phyloP scores from a whole-genome alignment of 2,329 filamentous ascomycete species.

The Ramichloridium luteum region DNA sequence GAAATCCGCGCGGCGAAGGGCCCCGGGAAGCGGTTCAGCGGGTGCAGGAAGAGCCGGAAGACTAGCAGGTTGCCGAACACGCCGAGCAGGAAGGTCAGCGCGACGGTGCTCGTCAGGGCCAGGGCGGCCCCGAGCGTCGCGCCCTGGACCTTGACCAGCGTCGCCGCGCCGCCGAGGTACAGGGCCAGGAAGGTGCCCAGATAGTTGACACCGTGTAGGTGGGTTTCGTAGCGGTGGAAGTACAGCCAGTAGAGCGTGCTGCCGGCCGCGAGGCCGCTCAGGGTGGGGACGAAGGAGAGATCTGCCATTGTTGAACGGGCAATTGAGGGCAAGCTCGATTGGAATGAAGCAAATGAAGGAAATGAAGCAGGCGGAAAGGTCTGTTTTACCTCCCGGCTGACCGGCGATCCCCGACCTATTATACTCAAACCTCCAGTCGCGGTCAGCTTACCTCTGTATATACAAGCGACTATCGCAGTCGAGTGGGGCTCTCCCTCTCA shows the following conservation, averaged over 20 bases:
- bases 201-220: conserved; percentile 18
- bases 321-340: too few relatives aligned
- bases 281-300: too few relatives aligned
- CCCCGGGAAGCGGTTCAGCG: conserved; percentile 24
- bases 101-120: conserved; percentile 5
- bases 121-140: conserved; percentile 9
- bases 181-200: conserved; percentile 13
- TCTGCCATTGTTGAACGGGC: too few relatives aligned
- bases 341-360: too few relatives aligned
- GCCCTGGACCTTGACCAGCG: conserved; percentile 11
- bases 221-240: conserved; percentile 18
- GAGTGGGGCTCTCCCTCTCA: too few relatives aligned
- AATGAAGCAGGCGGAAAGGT: too few relatives aligned
- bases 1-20: conserved; percentile 25
- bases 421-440: too few relatives aligned
- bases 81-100: conserved; percentile 12
- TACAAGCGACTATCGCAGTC: too few relatives aligned
- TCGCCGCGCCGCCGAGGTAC: conserved; percentile 9
- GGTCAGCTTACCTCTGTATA: too few relatives aligned
- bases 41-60: conserved; percentile 27
- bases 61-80: conserved; percentile 24
- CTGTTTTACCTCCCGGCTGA: too few relatives aligned
- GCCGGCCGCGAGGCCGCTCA: conserved; percentile 9
- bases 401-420: too few relatives aligned
- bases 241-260: conserved; percentile 14